Base-by-base conservation (phyloP, 1,139 yeast species). In the Entelexis sorbosivorans region DNA sequence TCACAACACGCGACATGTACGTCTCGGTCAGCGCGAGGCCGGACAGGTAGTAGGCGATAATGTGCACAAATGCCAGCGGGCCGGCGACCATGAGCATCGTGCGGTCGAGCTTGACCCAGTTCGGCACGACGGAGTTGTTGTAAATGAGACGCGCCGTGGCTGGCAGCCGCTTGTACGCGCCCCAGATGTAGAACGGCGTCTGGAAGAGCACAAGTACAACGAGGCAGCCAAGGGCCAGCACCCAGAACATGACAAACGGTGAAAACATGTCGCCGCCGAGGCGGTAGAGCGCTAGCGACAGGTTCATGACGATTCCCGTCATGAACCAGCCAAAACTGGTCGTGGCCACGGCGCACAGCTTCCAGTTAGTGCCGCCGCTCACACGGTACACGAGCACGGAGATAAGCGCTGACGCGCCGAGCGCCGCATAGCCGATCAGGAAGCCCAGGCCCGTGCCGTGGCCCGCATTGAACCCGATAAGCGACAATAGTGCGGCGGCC, bases 101-200 rank as follows among this genome's bases (percentile, higher is more conserved):
- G 43, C 60, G 58, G 54, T 59, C 61, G 16, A 59, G 56, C 44
- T 56, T 56, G 35, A 57, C 60, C 61, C 61, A 59, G 48, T 58
- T 57, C 24, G 61, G 62, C n/a, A 58, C 59, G 8, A 58, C 56
- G 9, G 54, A 44, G 28, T 57, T 44, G 50, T 56, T 57, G 55
- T 59, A 59, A 43, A 59, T 59, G 45, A 58, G 58, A n/a, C 56
- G 39, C 3, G 61, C 58, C 19, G 61, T 51, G 13, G 59, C 54
- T 5, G 60, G 60, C 43, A 59, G 31, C 32, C 50, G 49, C 31
- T 32, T 38, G 36, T 52, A 48, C 16, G 56, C 55, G 28, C 55
- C 62, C 56, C 53, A 52, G 19, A 58, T 13, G 39, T 51, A 53
- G 52, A 57, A 55, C n/a, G 60, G 60, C 26, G 48, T 26, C 47